Evolutionary conservation across 2,329 filamentous ascomycete genomes (phyloP).

Genomic region (Cladorrhinum sp.): DNA sequence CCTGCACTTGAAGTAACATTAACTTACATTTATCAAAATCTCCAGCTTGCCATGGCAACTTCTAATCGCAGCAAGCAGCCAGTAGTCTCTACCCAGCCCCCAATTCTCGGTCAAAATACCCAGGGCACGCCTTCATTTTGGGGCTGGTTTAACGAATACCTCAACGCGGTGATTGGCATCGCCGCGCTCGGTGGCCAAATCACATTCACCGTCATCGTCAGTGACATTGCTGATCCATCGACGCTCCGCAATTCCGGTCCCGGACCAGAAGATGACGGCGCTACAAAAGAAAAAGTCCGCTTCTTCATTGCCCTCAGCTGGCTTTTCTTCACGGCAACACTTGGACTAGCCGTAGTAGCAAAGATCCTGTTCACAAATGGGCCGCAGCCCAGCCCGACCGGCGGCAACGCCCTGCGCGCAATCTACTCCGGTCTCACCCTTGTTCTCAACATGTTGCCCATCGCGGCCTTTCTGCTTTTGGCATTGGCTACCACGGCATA

Average conservation of each 20-base stretch:
- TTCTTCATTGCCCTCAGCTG: constrained; percentile 2
- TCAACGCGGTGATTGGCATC: neutral
- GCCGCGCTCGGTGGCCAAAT: constrained; percentile 1
- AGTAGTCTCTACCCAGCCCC: too few species aligned
- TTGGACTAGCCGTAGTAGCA: neutral
- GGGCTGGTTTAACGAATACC: constrained; percentile 2
- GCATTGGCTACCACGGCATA: neutral
- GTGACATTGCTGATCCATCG: neutral
- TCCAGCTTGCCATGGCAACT: too few species aligned
- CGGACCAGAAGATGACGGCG: neutral
- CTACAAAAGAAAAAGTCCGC: neutral
- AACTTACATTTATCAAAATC: too few species aligned
- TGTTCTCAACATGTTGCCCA: neutral
- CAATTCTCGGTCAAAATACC: too few species aligned
- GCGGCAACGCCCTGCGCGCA: neutral
- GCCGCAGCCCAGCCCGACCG: neutral
- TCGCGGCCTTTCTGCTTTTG: neutral
- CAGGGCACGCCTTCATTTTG: neutral
- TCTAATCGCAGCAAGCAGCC: too few species aligned
- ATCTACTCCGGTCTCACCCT: neutral
- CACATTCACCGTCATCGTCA: constrained; percentile 4
- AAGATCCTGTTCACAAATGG: neutral
- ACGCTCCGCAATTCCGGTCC: neutral
- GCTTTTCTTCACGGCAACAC: constrained; percentile 1
- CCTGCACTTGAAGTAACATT: too few species aligned